These are phyloP conservation scores for Globisporangium ultimum DNA, from an alignment of 352 stramenopile species.

Conservation along the genomic window DNA sequence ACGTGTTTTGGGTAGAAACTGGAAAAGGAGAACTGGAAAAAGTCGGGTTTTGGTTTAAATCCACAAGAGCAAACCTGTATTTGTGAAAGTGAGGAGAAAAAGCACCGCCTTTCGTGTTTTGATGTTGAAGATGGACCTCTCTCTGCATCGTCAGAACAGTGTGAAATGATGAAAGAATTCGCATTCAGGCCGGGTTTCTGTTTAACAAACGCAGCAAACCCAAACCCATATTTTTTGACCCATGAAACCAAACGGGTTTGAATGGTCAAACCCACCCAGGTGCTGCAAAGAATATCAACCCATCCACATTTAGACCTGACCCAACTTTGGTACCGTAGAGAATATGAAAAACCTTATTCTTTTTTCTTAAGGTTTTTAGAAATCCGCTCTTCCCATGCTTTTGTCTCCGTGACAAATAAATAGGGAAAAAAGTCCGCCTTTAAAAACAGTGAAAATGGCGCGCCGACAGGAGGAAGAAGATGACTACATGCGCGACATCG, in stretches of 20 bases:
- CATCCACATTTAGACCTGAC: too few species aligned
- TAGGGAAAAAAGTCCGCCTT: constrained; percentile 1
- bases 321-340: too few species aligned
- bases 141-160: constrained; percentile 2
- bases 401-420: constrained; percentile 1
- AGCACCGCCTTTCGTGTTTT: too few species aligned
- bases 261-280: too few species aligned
- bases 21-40: too few species aligned
- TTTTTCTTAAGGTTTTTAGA: constrained; percentile 4
- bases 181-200: constrained; percentile 2
- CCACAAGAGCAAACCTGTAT: neutral
- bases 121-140: neutral
- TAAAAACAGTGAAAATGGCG: constrained; percentile 35
- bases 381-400: neutral
- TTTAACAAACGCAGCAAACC: too few species aligned
- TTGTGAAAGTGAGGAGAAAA: too few species aligned
- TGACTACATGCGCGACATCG: constrained; percentile 58
- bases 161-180: too few species aligned
- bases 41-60: neutral
- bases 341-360: neutral
- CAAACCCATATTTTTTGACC: too few species aligned
- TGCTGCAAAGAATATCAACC: too few species aligned
- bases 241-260: too few species aligned
- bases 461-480: constrained; percentile 56
- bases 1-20: neutral